Evolutionary conservation across 2,329 filamentous ascomycete genomes (phyloP).

Genomic region (Dactylellina drechsleri): DNA sequence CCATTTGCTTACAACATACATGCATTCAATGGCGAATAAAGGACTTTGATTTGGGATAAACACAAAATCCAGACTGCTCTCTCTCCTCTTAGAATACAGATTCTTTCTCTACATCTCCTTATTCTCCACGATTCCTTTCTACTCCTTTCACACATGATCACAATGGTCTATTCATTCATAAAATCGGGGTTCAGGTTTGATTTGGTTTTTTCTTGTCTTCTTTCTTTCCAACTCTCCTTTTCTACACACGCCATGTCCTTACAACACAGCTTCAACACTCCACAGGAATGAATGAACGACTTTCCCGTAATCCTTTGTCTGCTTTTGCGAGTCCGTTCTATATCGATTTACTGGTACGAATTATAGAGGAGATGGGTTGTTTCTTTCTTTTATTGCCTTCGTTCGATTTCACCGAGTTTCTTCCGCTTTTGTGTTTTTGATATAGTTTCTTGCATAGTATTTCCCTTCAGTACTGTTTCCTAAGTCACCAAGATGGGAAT

Average conservation of each 20-base stretch:
- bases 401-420: background rate
- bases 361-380: slow-evolving; percentile 51
- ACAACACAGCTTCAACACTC: slow-evolving; percentile 16
- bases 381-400: slow-evolving; percentile 10
- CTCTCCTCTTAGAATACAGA: slow-evolving; percentile 24
- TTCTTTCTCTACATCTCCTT: slow-evolving; percentile 6
- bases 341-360: slow-evolving; percentile 29
- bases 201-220: slow-evolving; percentile 25
- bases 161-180: slow-evolving; percentile 52
- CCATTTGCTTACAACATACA: slow-evolving; percentile 41
- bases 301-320: slow-evolving; percentile 29
- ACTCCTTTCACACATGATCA: slow-evolving; percentile 30
- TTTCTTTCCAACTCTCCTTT: background rate
- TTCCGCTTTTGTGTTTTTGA: background rate
- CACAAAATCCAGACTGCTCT: slow-evolving; percentile 39
- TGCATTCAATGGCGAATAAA: slow-evolving; percentile 54
- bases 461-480: background rate
- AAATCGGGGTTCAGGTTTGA: slow-evolving; percentile 55
- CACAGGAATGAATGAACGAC: slow-evolving; percentile 49
- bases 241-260: slow-evolving; percentile 15
- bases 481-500: slow-evolving; percentile 5
- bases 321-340: slow-evolving; percentile 23
- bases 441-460: slow-evolving; percentile 25
- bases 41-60: slow-evolving; percentile 51
- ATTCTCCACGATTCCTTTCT: slow-evolving; percentile 21